Base-by-base conservation (phyloP, 495 filamentous ascomycete genomes). In the Penicillium turbatum region DNA sequence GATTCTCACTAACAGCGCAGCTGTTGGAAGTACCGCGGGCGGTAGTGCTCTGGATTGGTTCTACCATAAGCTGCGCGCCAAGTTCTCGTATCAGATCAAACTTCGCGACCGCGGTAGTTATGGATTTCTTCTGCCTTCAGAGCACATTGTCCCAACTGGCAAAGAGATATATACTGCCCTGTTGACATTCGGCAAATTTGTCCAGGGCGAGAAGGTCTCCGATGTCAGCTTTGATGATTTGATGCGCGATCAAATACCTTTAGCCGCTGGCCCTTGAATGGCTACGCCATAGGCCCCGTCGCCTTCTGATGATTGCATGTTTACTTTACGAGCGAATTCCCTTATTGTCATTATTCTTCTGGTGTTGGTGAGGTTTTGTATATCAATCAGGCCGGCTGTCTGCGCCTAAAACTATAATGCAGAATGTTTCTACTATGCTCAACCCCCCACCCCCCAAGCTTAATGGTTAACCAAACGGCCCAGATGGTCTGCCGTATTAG, bases 11-110 rank as follows among this genome's bases (percentile, higher is more conserved):
- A 46, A 57, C 2, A 37, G 60, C 6, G 48, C 60, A 16, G 35
- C 90, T 48, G 72, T 79, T 2, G 80, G 82, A 42, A 59, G 66
- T 12, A 69, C 61, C 16, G 65, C 70, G 2, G 91, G 92, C 12
- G 93, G 93, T 12, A 92, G 89, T 35, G 89, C 89, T 7, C 82
- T 98, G 38, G 93, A 97, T 69, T 98, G 89, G 83, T 95, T 98
- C 70, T 97, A 97, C 65, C 90, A 93, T 51, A 86, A 93, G 59
- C 69, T 96, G 29, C 73, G 80, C 38, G 87, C 92, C n/a, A 82
- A 76, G 31, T 93, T 87, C 62, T 84, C 89, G 24, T 98, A 95
- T 62, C 93, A 97, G 73, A 87, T 98, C 67, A 97, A 97, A 69
- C 75, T 98, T 19, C 80, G 93, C 32, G 93, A 98, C 71, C 95